phyloP scores from a whole-genome alignment of 768 basidiomycete genomes.

The Atractiella rhizophila region DNA sequence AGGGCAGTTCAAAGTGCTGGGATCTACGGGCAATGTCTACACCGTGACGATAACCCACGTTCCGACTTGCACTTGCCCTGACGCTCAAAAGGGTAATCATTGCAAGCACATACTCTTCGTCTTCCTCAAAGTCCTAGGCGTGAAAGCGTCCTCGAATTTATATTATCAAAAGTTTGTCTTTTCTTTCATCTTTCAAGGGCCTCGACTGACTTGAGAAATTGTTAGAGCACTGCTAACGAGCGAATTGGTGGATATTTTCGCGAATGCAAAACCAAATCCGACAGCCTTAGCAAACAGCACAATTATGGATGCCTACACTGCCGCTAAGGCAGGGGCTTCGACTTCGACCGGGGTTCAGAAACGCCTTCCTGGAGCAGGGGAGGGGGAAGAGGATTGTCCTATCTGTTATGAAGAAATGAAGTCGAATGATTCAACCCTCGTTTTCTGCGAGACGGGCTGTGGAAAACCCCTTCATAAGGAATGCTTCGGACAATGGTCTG shows the following conservation, averaged over 20 bases:
- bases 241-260: slow-evolving; percentile 44
- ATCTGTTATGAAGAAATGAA: slow-evolving; percentile 53
- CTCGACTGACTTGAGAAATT: not conserved
- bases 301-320: slow-evolving; percentile 36
- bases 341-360: slow-evolving; percentile 22
- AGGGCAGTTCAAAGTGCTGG: too few species aligned
- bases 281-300: slow-evolving; percentile 32
- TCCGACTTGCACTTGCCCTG: slow-evolving; percentile 53
- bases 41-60: slow-evolving; percentile 36
- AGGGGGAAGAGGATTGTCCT: slow-evolving; percentile 46
- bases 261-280: slow-evolving; percentile 40
- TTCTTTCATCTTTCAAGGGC: not conserved
- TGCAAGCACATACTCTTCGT: slow-evolving; percentile 60
- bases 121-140: slow-evolving; percentile 29
- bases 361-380: slow-evolving; percentile 34
- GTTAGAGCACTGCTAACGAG: slow-evolving; percentile 38
- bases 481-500: slow-evolving; percentile 48
- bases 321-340: slow-evolving; percentile 29
- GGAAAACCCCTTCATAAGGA: slow-evolving; percentile 18
- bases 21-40: slow-evolving; percentile 35
- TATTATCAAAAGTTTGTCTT: slow-evolving; percentile 40
- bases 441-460: slow-evolving; percentile 31
- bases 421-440: slow-evolving; percentile 23
- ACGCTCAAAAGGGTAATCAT: slow-evolving; percentile 46
- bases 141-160: slow-evolving; percentile 1